Evolutionary conservation across 1,139 yeast genomes (phyloP), one percentile per base, ranked within the genome.

Genomic region (Magnusiomyces ingens): DNA sequence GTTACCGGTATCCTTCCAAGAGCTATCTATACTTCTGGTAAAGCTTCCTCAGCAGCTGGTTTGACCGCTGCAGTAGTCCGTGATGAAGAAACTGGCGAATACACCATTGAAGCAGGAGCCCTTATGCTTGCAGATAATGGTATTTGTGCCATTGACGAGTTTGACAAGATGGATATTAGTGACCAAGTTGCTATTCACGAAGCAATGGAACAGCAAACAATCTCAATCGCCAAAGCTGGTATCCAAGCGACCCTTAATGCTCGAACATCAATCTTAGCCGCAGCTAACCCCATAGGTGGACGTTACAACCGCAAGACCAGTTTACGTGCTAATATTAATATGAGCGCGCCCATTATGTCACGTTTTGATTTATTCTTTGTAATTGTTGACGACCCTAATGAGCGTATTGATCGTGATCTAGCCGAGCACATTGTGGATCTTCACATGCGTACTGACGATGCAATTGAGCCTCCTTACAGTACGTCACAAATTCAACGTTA

Each of bases 261-360:
- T 1, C 80, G 99, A 66, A 90, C 99, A 0, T 88, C 97, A 0
- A 93, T 93, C 61, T 73, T 93, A 56, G 99, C 99, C 0, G 98
- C 99, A 17, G 99, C 99, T 0, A 93, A 93, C 68, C 99, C 99
- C 15, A 81, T 93, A 53, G 95, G 93, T 35, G 99, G 99, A 53
- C 79, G 99, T 63, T 93, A 93, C 68, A 91, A 93, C 70, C 79
- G 96, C 57, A 90, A 88, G 66, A 70, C 83, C 49, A 87, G 96
- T 1, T 76, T 93, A 57, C 76, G 96, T 58, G 84, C 96, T 52
- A 93, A 93, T 67, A 78, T 94, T 65, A 85, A 86, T 65, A 90
- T 93, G 97, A 88, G 97, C n/a, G 98, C 98, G 1, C 99, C 99
- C 1, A 93, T 93, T 68, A 93, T 93, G 97, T 91, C 98, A 37